Base-by-base conservation (phyloP, 73 alveolate species). In the Symbiodinium pilosum region DNA sequence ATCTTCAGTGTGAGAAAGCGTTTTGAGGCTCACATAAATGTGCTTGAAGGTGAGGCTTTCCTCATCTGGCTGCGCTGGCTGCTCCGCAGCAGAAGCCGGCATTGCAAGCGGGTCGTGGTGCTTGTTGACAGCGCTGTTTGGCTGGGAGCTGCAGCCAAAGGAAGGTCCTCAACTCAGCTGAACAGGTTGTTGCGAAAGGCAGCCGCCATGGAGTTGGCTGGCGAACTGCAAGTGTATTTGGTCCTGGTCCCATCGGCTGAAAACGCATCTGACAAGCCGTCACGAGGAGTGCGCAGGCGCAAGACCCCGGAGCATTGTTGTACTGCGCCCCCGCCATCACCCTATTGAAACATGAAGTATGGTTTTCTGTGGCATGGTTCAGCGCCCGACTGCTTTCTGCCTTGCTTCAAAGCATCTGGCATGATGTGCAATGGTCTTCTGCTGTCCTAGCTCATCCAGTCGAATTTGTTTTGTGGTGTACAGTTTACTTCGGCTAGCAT, bases 111-210 rank as follows among this genome's bases (percentile, higher is more conserved):
- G 12, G 92, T 26, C 9, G 92, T 83, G 71, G 92, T 83, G 92
- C 92, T 83, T 30, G 71, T 83, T 40, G 92, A 83, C 92, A 42
- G 71, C n/a, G 68, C 92, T 28, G 92, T 83, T 2, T 83, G 92
- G 92, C 28, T 21, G 30, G 73, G 92, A 0, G 92, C 92, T 43
- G 92, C 92, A 28, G 41, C 92, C 2, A 83, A 83, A 30, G 92
- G 92, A 0, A 40, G 92, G 43, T 83, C 92, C 32, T 83, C 92
- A 43, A 83, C 92, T 7, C 43, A 30, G 0, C 41, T 83, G 39
- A 83, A 83, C 92, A 41, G 92, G 36, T 42, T 83, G 41, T 26
- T 83, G 92, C 92, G 73, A 36, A 41, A 43, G 41, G 92, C 92
- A 0, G 92, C 92, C 6, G 92, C 92, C 1, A 26, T 83, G 92